These are phyloP conservation scores for Coemansia sp. DNA, from an alignment of 192 early-diverging fungal species.

Conservation along the genomic window DNA sequence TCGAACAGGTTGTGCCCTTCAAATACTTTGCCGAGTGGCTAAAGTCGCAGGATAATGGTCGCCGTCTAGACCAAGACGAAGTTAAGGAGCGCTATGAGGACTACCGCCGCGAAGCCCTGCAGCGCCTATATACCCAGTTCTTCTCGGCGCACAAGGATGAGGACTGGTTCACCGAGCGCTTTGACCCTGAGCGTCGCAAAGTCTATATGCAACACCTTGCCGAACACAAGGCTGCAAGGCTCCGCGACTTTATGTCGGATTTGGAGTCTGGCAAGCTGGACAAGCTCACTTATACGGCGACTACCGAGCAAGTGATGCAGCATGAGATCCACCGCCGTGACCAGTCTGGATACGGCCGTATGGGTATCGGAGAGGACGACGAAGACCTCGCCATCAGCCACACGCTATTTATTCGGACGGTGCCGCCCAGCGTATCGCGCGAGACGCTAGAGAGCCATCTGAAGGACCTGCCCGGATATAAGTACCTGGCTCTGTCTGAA, in stretches of 20 bases:
- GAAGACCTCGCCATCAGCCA: constrained; percentile 43
- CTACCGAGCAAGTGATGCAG: constrained; percentile 51
- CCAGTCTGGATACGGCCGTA: constrained; percentile 22
- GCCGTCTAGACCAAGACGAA: constrained; percentile 76
- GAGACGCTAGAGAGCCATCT: constrained; percentile 65
- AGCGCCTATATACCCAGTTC: constrained; percentile 70
- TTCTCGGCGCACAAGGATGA: constrained; percentile 75
- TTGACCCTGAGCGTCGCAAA: constrained; percentile 75
- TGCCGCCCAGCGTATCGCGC: constrained; percentile 71
- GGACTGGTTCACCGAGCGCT: constrained; percentile 94
- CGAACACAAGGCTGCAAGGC: constrained; percentile 58
- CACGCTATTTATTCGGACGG: constrained; percentile 79
- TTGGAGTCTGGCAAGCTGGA: constrained; percentile 76
- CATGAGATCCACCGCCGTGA: constrained; percentile 48
- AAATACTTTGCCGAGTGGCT: constrained; percentile 75
- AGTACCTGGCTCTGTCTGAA: constrained; percentile 82
- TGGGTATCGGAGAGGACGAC: constrained; percentile 46
- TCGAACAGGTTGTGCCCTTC: constrained; percentile 77
- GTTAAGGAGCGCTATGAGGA: constrained; percentile 72
- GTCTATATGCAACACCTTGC: constrained; percentile 57
- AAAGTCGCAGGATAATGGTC: constrained; percentile 58
- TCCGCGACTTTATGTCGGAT: constrained; percentile 64
- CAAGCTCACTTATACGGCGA: constrained; percentile 40
- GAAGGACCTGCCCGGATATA: constrained; percentile 73
- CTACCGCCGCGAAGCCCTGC: constrained; percentile 81